Base-by-base conservation (phyloP, 129 eudicot genomes). In the Saussurea involucrata region DNA sequence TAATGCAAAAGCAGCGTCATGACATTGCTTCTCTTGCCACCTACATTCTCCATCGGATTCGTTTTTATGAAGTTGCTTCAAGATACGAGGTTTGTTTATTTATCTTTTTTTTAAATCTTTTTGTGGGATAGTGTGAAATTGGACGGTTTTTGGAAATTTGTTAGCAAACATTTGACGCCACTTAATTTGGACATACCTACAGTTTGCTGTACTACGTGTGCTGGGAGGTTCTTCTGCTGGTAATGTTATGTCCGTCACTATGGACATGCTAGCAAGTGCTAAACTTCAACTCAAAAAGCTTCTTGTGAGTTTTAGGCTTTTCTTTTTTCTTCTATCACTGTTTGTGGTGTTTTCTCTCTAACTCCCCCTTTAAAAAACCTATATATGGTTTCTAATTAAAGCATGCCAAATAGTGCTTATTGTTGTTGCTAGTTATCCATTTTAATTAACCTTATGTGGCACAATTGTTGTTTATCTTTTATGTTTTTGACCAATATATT, bases 21-120 rank as follows among this genome's bases (percentile, higher is more conserved):
- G 96, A 95, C 86, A 81, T 92, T 82, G 99, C 97, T 67, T 88
- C 96, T 73, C 87, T 90, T 42, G 92, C 92, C 71, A 92, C 95
- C 63, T 92, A 85, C 81, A 84, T 95, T 68, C 97, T 95, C 77
- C 94, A 92, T 72, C 97, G 97, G 55, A 13, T 84, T 55, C 90
- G 95, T 28, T 68, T 88, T 72, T 95, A 92, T 79, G 99, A 95
- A 90, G 89, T 92, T 84, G 92, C 91, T 80, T 90, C 95, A 10
- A 85, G 95, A 92, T 92, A 86, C 44, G 99, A 95, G 99, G 99
- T 95, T 15, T 44, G n/a, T 69, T 32, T 36, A 3, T 67, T 68
- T 34, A 42, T 25, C 36, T 72, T 20, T 53, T 76, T 77, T 32
- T 36, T n/a, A n/a, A n/a, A 31, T 61, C 49, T 17, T 40, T 68